A percentile compares a stretch with the other conserved stretches of the same genome.
Evolutionary conservation across 140 eudicot genomes (phyloP).

Genomic region (Ambrosia hybrid): DNA sequence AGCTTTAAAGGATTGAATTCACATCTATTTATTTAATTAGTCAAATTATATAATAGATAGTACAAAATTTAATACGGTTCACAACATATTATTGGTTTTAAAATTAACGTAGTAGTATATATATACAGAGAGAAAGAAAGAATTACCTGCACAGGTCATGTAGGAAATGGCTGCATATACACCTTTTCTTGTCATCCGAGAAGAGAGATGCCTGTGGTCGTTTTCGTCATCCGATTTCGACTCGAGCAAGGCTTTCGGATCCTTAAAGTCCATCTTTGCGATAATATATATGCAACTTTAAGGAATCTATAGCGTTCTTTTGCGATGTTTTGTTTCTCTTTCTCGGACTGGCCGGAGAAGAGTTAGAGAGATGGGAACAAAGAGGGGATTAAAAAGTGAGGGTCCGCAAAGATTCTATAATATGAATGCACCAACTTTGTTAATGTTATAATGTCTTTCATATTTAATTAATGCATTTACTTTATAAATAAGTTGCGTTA

Average conservation of each 20-base stretch:
- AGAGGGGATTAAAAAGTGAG: conserved; percentile 33
- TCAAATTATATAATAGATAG: too few relatives aligned
- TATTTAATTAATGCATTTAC: too few relatives aligned
- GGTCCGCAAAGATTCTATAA: conserved; percentile 17
- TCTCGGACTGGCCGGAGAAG: conserved; percentile 4
- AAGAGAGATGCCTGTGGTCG: conserved; percentile 21
- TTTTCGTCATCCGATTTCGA: conserved; percentile 19
- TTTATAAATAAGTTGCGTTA: too few relatives aligned
- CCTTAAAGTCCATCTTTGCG: conserved; percentile 34
- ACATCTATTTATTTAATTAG: too few relatives aligned
- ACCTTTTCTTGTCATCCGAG: conserved; percentile 44
- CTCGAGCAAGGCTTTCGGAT: conserved; percentile 21
- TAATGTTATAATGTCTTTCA: too few relatives aligned
- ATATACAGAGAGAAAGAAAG: not conserved
- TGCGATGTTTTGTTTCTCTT: not conserved
- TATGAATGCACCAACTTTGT: too few relatives aligned
- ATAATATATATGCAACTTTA: conserved; percentile 3
- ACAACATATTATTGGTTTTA: too few relatives aligned
- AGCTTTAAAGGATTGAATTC: too few relatives aligned
- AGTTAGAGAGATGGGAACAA: conserved; percentile 24
- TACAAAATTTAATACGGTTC: too few relatives aligned
- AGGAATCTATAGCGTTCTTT: conserved; percentile 1
- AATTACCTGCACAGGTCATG: conserved; percentile 49
- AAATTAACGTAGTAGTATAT: not conserved
- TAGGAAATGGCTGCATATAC: conserved; percentile 46